Base-by-base conservation (phyloP, 192 early-diverging fungal genomes). In the Geranomyces michiganensis region DNA sequence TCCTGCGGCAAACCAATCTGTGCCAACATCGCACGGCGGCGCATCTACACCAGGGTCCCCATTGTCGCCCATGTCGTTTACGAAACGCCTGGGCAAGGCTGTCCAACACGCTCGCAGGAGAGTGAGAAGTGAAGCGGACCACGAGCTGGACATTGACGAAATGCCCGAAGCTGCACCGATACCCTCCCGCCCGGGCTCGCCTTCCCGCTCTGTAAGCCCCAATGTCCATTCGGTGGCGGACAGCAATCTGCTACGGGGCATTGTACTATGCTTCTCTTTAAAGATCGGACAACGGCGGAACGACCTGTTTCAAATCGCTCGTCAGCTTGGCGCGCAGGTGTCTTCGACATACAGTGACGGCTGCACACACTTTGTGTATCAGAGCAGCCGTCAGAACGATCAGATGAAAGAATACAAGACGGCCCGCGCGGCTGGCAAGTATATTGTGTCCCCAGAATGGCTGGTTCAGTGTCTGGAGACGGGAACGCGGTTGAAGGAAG, bases 351-450 rank as follows among this genome's bases (percentile, higher is more conserved):
- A 62, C 56, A 68, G 53, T 45, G 75, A 81, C 33, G 29, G 60
- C 26, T 82, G 81, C 59, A 82, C 81, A 36, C 81, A 82, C 61
- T 82, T 69, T 48, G 47, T 82, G 21, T 80, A 82, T 55, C 48
- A 75, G 33, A 67, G 74, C 30, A 71, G 13, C 22, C 81, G 65
- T 13, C 3, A n/a, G 15, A 73, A 68, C 33, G 80, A 77, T 32
- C n/a, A 33, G 27, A 56, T 71, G 21, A 75, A 75, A 33, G 80
- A 82, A 17, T 82, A 70, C 62, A 82, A 82, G 65, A 13, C 27
- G 9, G 80, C 76, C 1, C 56, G 60, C 1, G 13, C 26, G 8
- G 41, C 32, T 7, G 59, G 72, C 17, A 76, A 69, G 30, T 49
- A 24, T n/a, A 73, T 82, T 31, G 79, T 82, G 8, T 75, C 72